Percentiles rank a stretch among this genome's conserved stretches.
Evolutionary conservation across 768 basidiomycete genomes (phyloP).

Genomic region (Leccinum subgranulosum): DNA sequence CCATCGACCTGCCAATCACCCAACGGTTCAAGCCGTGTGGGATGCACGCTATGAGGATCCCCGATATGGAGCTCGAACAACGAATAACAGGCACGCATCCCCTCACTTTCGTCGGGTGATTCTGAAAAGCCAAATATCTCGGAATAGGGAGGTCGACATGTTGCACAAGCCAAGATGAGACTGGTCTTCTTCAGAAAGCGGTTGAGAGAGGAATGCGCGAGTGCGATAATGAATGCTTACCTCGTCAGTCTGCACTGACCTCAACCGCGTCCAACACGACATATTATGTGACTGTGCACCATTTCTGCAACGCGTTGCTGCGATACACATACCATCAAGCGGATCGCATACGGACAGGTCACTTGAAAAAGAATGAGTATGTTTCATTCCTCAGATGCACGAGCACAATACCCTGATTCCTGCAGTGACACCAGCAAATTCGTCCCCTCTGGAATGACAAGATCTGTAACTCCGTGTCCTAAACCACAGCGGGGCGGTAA

Average conservation of each 20-base stretch:
- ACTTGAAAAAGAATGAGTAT: conserved; percentile 33
- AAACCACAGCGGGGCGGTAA: conserved; percentile 45
- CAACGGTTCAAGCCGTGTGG: conserved; percentile 40
- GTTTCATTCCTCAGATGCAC: not conserved
- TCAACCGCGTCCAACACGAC: conserved; percentile 22
- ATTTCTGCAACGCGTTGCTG: conserved; percentile 15
- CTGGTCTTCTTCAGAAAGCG: conserved; percentile 9
- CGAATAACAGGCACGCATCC: conserved; percentile 13
- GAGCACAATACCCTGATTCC: conserved; percentile 54
- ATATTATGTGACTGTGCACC: not conserved
- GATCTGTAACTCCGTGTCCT: conserved; percentile 41
- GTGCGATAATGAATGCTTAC: not conserved
- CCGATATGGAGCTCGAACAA: conserved; percentile 27
- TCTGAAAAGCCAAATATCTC: conserved; percentile 23
- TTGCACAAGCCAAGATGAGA: conserved; percentile 47
- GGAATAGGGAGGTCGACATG: conserved; percentile 21
- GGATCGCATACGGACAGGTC: conserved; percentile 51
- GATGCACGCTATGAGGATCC: conserved; percentile 14
- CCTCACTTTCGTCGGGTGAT: conserved; percentile 4
- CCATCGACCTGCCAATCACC: conserved; percentile 58
- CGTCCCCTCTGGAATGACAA: conserved; percentile 44
- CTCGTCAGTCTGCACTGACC: conserved; percentile 20
- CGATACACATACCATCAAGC: conserved; percentile 46
- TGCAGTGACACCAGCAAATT: conserved; percentile 53
- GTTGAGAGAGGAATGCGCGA: not conserved